Base-by-base conservation (phyloP, 768 basidiomycete species). In the Naganishia antarctica region DNA sequence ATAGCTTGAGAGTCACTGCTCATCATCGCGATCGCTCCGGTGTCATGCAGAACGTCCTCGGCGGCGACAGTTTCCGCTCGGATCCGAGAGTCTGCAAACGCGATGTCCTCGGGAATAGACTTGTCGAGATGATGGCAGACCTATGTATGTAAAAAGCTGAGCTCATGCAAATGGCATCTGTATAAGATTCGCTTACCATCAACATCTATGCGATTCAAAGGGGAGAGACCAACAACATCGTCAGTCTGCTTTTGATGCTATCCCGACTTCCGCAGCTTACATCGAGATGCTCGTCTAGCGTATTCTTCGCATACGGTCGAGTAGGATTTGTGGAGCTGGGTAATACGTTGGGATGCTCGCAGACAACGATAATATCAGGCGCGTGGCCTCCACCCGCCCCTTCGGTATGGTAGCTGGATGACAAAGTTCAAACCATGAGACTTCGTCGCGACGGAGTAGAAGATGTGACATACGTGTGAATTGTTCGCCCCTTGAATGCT, bases 261-360 rank as follows among this genome's bases (percentile, higher is more conserved):
- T 34, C 48, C 41, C 16, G 16, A 47, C 9, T 45, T 23, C 18
- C 26, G 12, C 7, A 25, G 73, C 87, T 74, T 71, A 94, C 94
- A 73, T 98, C 96, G 16, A 96, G 84, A 79, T 99, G 96, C 75
- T 98, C 96, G 67, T 96, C 92, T 7, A 98, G 81, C 0, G 96
- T 99, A 74, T 98, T 98, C 32, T 81, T 80, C 1, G 91, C 83
- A 74, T 86, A 98, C 0, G 96, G 96, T 43, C 96, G 82, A 0
- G 96, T 98, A 6, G 96, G 96, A 73, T 93, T 99, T 4, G 96
- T 99, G 9, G 96, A 98, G 8, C 90, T 91, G 0, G 96, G 96
- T 9, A 98, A 80, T 2, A 98, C 92, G 64, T 97, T 94, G 1
- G 85, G 80, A 7, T 84, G 83, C 29, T 89, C 90, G 67, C 91